Percentiles rank a stretch among this genome's conserved stretches.
phyloP scores from a whole-genome alignment of 202 grass and related monocot genomes.

The Panicum hallii region DNA sequence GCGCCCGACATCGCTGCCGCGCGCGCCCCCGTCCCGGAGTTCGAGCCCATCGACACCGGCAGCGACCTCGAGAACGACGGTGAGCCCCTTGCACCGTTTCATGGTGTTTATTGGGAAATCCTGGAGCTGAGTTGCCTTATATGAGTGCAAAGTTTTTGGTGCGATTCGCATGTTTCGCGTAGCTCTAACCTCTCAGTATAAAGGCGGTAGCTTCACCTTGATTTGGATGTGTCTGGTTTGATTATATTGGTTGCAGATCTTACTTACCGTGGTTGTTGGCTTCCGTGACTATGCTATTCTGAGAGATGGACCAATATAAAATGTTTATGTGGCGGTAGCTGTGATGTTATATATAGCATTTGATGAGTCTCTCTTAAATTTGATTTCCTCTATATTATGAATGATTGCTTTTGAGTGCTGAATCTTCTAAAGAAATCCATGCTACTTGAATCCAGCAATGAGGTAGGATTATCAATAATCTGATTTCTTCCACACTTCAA shows the following conservation, averaged over 20 bases:
- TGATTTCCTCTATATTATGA: neutral
- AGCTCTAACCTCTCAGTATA: neutral
- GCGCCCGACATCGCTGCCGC: slow-evolving; percentile 49
- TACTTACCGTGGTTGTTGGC: neutral
- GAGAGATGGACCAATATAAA: neutral
- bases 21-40: slow-evolving; percentile 52
- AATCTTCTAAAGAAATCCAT: neutral
- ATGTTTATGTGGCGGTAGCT: neutral
- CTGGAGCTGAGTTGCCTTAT: neutral
- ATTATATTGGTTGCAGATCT: neutral
- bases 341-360: neutral
- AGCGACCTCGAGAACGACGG: slow-evolving; percentile 82
- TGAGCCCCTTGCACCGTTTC: slow-evolving; percentile 35
- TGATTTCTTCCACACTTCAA: neutral
- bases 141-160: neutral
- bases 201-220: neutral
- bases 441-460: neutral
- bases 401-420: neutral
- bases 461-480: neutral
- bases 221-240: neutral
- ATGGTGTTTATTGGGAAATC: neutral
- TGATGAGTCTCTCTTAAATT: neutral
- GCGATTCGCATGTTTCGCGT: neutral
- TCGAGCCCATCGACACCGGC: slow-evolving; percentile 69
- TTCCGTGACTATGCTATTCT: neutral